These are phyloP conservation scores for Boletus tomentosulus DNA, from an alignment of 768 basidiomycete genomes.

Conservation along the genomic window DNA sequence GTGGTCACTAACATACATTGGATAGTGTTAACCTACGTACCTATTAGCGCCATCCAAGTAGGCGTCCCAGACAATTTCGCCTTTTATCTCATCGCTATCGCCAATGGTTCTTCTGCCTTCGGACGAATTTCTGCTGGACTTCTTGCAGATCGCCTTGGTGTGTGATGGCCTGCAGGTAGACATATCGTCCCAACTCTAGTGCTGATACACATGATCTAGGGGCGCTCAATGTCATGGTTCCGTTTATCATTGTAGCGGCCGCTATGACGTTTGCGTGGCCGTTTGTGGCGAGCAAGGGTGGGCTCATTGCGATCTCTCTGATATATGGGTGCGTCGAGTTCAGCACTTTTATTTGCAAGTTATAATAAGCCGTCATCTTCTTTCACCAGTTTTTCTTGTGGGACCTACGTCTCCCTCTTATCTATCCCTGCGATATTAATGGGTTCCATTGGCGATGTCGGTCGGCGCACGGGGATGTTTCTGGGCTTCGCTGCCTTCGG, in stretches of 20 bases:
- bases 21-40: constrained; percentile 65
- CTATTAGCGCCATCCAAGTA: constrained; percentile 48
- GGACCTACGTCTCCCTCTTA: constrained; percentile 58
- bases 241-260: constrained; percentile 53
- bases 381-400: constrained; percentile 49
- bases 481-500: constrained; percentile 58
- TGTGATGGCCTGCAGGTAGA: constrained; percentile 1
- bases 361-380: not conserved
- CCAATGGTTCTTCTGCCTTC: constrained; percentile 61
- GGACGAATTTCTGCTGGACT: constrained; percentile 56
- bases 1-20: not conserved
- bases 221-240: constrained; percentile 62
- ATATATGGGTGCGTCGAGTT: constrained; percentile 55
- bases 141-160: constrained; percentile 53
- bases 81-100: constrained; percentile 64
- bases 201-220: constrained; percentile 36
- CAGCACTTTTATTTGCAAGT: not conserved
- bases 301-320: constrained; percentile 50
- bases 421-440: constrained; percentile 56
- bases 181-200: not conserved
- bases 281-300: constrained; percentile 42
- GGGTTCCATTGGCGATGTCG: constrained; percentile 58
- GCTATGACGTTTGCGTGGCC: constrained; percentile 72
- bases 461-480: constrained; percentile 64
- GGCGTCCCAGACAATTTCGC: constrained; percentile 49